These are phyloP conservation scores for Populus hybrid DNA, from an alignment of 441 rosid genomes.

Conservation along the genomic window DNA sequence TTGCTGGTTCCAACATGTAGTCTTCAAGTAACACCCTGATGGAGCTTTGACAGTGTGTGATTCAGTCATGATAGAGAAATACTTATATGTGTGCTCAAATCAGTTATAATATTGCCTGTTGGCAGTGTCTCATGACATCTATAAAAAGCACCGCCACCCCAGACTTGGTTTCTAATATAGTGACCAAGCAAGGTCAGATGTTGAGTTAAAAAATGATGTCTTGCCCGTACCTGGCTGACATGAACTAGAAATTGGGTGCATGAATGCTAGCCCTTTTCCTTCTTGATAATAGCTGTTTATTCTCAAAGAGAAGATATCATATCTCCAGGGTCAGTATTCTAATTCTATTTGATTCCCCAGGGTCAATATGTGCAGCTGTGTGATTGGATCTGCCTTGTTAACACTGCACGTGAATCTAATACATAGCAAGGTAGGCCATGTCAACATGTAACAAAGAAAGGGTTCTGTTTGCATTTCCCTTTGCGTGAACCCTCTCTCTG, in stretches of 20 bases:
- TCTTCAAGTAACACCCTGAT: background rate
- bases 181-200: background rate
- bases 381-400: conserved; percentile 17
- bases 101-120: background rate
- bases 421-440: background rate
- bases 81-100: background rate
- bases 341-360: conserved; percentile 18
- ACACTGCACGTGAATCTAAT: background rate
- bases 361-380: conserved; percentile 39
- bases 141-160: background rate
- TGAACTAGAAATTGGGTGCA: background rate
- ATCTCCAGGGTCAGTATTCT: background rate
- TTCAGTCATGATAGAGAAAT: background rate
- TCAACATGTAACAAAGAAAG: background rate
- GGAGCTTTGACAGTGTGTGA: background rate
- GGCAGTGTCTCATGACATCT: background rate
- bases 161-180: background rate
- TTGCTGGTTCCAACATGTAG: background rate
- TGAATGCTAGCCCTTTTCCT: background rate
- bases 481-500: conserved; percentile 5
- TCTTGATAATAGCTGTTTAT: background rate
- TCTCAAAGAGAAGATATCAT: background rate
- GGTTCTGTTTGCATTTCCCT: background rate
- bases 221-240: background rate
- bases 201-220: background rate